These are phyloP conservation scores for Tulasnella sp. DNA, from an alignment of 768 basidiomycete genomes.

Conservation along the genomic window DNA sequence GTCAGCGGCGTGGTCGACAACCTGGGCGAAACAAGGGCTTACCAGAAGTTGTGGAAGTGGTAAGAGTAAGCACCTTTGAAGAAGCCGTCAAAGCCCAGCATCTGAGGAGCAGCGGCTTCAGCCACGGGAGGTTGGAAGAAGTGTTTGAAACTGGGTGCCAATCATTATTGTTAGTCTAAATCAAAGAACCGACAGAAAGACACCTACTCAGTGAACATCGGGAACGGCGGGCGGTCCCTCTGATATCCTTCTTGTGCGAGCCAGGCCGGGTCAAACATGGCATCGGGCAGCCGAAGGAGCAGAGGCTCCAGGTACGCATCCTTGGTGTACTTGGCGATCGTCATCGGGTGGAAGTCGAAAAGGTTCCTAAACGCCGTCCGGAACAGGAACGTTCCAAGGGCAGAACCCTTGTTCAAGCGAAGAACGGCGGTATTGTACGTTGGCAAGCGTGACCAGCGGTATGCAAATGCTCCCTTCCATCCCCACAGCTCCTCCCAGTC, in stretches of 20 bases:
- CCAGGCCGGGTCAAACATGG: slow-evolving; percentile 96
- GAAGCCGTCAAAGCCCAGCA: slow-evolving; percentile 89
- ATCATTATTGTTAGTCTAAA: background rate
- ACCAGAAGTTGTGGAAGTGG: slow-evolving; percentile 95
- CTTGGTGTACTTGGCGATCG: slow-evolving; percentile 79
- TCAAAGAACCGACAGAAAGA: background rate
- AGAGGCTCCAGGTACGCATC: slow-evolving; percentile 81
- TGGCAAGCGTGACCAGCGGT: slow-evolving; percentile 86
- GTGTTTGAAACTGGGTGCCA: slow-evolving; percentile 61
- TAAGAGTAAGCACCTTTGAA: slow-evolving; percentile 94
- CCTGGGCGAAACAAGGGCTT: slow-evolving; percentile 24
- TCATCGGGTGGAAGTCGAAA: slow-evolving; percentile 97
- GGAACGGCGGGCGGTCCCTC: slow-evolving; percentile 85
- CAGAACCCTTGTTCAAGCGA: slow-evolving; percentile 85
- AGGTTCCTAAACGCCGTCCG: slow-evolving; percentile 88
- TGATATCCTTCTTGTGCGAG: slow-evolving; percentile 89
- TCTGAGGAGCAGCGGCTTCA: slow-evolving; percentile 73
- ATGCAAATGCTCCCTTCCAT: slow-evolving; percentile 93
- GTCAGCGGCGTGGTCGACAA: background rate
- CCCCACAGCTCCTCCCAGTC: slow-evolving; percentile 99
- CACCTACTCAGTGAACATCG: slow-evolving; percentile 76
- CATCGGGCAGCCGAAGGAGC: slow-evolving; percentile 84
- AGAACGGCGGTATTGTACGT: slow-evolving; percentile 97
- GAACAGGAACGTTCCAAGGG: slow-evolving; percentile 88
- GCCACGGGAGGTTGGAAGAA: slow-evolving; percentile 76